Evolutionary conservation across 768 basidiomycete genomes (phyloP).

Genomic region (Leccinum disarticulatum): DNA sequence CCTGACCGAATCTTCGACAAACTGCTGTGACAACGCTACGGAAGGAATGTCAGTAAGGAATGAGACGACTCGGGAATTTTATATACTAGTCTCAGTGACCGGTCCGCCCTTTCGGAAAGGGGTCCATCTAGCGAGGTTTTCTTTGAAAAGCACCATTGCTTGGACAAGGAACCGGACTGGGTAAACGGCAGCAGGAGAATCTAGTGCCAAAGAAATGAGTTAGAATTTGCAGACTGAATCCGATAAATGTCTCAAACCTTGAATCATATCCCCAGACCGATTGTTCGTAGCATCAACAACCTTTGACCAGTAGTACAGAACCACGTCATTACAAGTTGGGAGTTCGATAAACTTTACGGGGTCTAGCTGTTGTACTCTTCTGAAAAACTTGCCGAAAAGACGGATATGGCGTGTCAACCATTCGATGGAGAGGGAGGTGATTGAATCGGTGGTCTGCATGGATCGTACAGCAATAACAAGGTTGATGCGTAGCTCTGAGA

Average conservation of each 20-base stretch:
- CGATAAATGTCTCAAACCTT: constrained; percentile 43
- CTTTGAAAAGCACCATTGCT: constrained; percentile 84
- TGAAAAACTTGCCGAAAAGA: constrained; percentile 78
- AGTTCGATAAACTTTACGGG: constrained; percentile 58
- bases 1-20: constrained; percentile 71
- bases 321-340: constrained; percentile 61
- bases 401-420: constrained; percentile 67
- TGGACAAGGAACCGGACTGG: constrained; percentile 83
- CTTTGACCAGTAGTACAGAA: constrained; percentile 81
- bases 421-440: constrained; percentile 48
- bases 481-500: constrained; percentile 58
- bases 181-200: constrained; percentile 61
- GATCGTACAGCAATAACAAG: constrained; percentile 47
- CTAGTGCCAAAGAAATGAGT: constrained; percentile 34
- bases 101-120: constrained; percentile 60
- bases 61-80: neutral
- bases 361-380: constrained; percentile 66
- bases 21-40: constrained; percentile 61
- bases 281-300: constrained; percentile 65
- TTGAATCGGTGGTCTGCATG: constrained; percentile 34
- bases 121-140: constrained; percentile 77
- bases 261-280: constrained; percentile 49
- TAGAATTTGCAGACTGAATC: neutral
- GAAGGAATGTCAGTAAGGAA: constrained; percentile 13
- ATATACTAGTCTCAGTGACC: constrained; percentile 57